Conservation (phyloP, 139 green algal species). For the Nannochloris sp. region DNA sequence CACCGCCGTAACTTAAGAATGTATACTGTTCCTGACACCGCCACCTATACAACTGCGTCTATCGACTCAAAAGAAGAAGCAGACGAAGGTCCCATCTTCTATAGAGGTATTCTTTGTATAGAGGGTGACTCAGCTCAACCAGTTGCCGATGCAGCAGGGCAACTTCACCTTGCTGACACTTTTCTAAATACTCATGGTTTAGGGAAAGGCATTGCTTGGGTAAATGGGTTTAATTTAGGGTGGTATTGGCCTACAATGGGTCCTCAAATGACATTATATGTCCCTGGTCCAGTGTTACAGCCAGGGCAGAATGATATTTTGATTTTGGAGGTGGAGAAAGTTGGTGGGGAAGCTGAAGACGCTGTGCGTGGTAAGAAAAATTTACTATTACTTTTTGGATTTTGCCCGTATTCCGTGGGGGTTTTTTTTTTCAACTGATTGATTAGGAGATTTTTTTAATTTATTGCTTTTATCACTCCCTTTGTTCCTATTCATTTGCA, state of each 20-base stretch:
- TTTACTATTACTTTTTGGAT: no score
- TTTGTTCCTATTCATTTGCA: not conserved
- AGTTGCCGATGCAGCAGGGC: not conserved
- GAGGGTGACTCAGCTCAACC: not conserved
- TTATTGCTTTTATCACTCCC: not conserved
- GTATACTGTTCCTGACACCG: no score
- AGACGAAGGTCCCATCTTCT: not conserved
- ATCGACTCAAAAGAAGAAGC: no score
- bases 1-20: no score
- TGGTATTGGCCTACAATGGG: conserved; percentile 24
- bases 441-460: no score
- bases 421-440: no score
- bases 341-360: no score
- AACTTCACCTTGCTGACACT: conserved; percentile 35
- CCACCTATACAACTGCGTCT: not conserved
- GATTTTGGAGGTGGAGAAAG: conserved; percentile 41
- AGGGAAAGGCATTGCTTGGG: conserved; percentile 40
- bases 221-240: conserved; percentile 56
- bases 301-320: conserved; percentile 34
- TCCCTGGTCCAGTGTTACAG: conserved; percentile 29
- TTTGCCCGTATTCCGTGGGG: no score
- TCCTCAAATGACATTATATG: conserved; percentile 43
- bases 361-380: no score
- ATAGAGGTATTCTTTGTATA: not conserved
- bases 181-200: conserved; percentile 34